Evolutionary conservation across 2,329 filamentous ascomycete species (phyloP).

Genomic region (Arachnopeziza araneosa): DNA sequence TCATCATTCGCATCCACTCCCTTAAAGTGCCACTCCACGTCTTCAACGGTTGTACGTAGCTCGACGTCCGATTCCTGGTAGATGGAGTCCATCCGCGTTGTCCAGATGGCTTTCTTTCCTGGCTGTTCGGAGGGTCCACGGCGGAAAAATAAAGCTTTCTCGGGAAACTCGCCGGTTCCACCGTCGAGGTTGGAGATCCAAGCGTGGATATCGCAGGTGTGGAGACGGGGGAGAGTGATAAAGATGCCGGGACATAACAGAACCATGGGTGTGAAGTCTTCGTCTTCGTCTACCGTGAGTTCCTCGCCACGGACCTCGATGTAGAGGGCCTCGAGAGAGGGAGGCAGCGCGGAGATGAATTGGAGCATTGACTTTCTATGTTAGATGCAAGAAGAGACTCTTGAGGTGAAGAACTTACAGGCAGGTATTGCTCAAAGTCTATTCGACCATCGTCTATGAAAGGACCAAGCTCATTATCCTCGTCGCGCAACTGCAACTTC

Average conservation of each 20-base stretch:
- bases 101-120: background rate
- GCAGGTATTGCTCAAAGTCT: background rate
- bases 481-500: constrained; percentile 9
- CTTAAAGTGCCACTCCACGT: background rate
- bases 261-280: constrained; percentile 11
- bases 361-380: constrained; percentile 3
- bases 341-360: constrained; percentile 12
- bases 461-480: background rate
- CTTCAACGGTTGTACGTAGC: background rate
- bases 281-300: constrained; percentile 5
- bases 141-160: background rate
- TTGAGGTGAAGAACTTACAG: background rate
- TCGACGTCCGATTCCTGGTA: background rate
- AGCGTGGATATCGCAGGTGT: constrained; percentile 13
- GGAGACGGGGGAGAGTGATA: constrained; percentile 2
- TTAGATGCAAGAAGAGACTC: background rate
- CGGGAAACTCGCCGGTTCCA: background rate
- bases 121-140: background rate
- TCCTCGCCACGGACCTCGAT: constrained; percentile 8
- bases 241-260: constrained; percentile 9
- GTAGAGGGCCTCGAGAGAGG: constrained; percentile 6
- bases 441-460: constrained; percentile 5
- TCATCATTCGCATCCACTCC: background rate
- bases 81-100: background rate
- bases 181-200: background rate